Evolutionary conservation across 2,329 filamentous ascomycete genomes (phyloP).

Genomic region (Cytospora piceae): DNA sequence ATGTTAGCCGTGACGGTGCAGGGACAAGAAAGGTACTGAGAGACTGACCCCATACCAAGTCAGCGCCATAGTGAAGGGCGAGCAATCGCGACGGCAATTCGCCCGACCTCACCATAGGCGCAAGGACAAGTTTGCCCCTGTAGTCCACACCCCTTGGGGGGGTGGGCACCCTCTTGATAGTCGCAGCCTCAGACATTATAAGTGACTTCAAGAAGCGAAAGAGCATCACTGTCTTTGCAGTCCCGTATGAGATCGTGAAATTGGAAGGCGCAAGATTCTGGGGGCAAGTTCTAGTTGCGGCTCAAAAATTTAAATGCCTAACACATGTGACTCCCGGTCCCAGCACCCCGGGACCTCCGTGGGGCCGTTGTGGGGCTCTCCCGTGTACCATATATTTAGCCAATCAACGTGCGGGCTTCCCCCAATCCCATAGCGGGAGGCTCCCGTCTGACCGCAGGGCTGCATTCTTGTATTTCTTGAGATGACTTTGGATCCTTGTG

Average conservation of each 20-base stretch:
- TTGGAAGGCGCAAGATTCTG: not conserved
- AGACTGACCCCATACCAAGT: slow-evolving; percentile 86
- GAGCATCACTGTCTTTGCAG: slow-evolving; percentile 22
- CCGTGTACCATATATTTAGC: not conserved
- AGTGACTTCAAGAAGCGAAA: slow-evolving; percentile 24
- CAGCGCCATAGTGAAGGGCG: slow-evolving; percentile 91
- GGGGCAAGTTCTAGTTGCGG: slow-evolving; percentile 6
- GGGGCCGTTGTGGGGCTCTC: not conserved
- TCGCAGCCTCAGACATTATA: slow-evolving; percentile 57
- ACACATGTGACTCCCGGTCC: too few species aligned
- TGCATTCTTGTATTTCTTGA: too few species aligned
- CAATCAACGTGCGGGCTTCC: too few species aligned
- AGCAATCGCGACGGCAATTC: slow-evolving; percentile 88
- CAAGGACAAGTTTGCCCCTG: slow-evolving; percentile 88
- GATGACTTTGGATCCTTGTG: too few species aligned
- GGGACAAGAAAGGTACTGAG: not conserved
- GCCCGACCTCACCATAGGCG: slow-evolving; percentile 97
- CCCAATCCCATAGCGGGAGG: too few species aligned
- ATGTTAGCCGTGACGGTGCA: slow-evolving; percentile 21
- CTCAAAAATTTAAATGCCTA: not conserved
- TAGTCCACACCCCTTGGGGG: slow-evolving; percentile 91
- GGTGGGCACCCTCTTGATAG: slow-evolving; percentile 73
- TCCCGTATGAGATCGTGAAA: not conserved
- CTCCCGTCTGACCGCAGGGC: too few species aligned
- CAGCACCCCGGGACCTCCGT: not conserved